Base-by-base conservation (phyloP, 352 stramenopile genomes). In the Peronospora tabacina region DNA sequence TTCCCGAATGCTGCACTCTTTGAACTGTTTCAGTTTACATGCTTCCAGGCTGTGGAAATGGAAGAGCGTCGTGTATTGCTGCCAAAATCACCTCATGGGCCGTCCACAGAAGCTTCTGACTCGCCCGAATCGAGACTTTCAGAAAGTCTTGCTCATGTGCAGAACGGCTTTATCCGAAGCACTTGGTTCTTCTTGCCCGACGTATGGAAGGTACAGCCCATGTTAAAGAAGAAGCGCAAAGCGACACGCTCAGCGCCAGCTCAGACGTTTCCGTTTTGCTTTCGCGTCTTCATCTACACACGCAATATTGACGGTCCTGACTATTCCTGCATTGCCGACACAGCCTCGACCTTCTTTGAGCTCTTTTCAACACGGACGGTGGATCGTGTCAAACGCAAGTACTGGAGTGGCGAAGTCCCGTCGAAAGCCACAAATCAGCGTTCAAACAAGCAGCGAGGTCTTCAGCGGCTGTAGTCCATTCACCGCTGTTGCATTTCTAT, bases 141-240 rank as follows among this genome's bases (percentile, higher is more conserved):
- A 28, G 44, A 45, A 12, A 7, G 15, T 6, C 15, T 38, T 22
- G 34, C 19, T 32, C 30, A 40, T 17, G 20, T 39, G 13, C 38
- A 44, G 20, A 55, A 61, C 26, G 52, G 37, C 11, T 44, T 69
- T 30, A 59, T 85, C 12, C 76, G 68, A 35, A 87, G 72, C 49
- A 93, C 75, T 40, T 93, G 82, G 82, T 89, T 90, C 57, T 93
- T 93, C 44, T 40, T 90, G 26, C 82, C 82, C 1, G 82, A 93
- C 44, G 82, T 93, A 41, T 93, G 82, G 82, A 93, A 93, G 48
- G 77, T 93, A 34, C 79, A 90, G 59, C 79, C 82, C 30, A 87
- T 88, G 73, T 66, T 93, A 36, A 89, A 90, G 61, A 93, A 93
- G 64, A 93, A 93, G 60, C 79, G 82, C 66, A 93, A 93, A 54